Percentiles rank a stretch among this genome's conserved stretches.
Conservation (phyloP, 2,329 filamentous ascomycete genomes). For the Fusarium caatingaense region DNA sequence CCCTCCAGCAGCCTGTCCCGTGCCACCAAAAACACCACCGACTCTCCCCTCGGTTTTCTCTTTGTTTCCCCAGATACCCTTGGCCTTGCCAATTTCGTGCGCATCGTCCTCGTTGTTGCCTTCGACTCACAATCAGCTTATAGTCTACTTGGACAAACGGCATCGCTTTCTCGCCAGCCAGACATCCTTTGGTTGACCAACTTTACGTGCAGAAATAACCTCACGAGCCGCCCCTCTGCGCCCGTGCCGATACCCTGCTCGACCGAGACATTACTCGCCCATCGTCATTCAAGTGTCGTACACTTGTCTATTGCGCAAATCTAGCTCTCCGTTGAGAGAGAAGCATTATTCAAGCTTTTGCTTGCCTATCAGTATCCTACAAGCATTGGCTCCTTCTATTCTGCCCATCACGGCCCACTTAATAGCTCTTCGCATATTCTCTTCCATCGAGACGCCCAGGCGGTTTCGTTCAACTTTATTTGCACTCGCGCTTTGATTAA, state of each 20-base stretch:
- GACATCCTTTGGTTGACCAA: slow-evolving; percentile 19
- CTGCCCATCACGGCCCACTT: slow-evolving; percentile 53
- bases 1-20: slow-evolving; percentile 46
- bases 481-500: slow-evolving; percentile 45
- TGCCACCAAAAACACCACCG: slow-evolving; percentile 48
- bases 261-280: slow-evolving; percentile 44
- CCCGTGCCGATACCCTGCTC: slow-evolving; percentile 42
- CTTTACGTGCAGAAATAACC: slow-evolving; percentile 34
- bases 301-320: slow-evolving; percentile 38
- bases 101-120: slow-evolving; percentile 36
- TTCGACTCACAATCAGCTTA: slow-evolving; percentile 42
- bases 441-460: slow-evolving; percentile 42
- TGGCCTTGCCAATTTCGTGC: slow-evolving; percentile 44
- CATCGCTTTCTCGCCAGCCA: slow-evolving; percentile 22
- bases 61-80: slow-evolving; percentile 50
- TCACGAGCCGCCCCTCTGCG: slow-evolving; percentile 39
- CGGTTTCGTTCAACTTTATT: slow-evolving; percentile 42
- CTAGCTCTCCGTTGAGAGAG: slow-evolving; percentile 27
- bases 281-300: slow-evolving; percentile 35
- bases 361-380: slow-evolving; percentile 34
- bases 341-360: slow-evolving; percentile 11
- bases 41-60: slow-evolving; percentile 48
- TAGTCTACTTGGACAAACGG: slow-evolving; percentile 36
- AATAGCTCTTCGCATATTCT: slow-evolving; percentile 45
- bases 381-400: slow-evolving; percentile 37